Percentiles rank a stretch among this genome's conserved stretches.
Evolutionary conservation across 176 grass and related monocot species (phyloP).

Genomic region (Eremochloa ophiuroides): DNA sequence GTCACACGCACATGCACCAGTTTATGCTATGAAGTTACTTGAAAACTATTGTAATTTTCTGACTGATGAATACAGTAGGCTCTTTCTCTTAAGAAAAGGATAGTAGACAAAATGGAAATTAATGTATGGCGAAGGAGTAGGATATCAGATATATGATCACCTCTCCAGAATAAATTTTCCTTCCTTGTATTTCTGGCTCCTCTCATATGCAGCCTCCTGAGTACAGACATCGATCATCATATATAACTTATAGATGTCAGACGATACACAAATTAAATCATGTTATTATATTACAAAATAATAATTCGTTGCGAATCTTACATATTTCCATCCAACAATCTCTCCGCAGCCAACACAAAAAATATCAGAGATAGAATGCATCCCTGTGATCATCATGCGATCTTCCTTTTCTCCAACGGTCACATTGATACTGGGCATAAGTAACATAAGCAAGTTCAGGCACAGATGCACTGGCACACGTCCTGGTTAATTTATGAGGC

Average conservation of each 20-base stretch:
- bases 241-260: slow-evolving; percentile 13
- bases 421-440: slow-evolving; percentile 69
- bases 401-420: slow-evolving; percentile 69
- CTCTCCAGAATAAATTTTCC: slow-evolving; percentile 87
- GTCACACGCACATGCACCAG: background rate
- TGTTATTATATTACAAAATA: background rate
- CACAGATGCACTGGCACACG: slow-evolving; percentile 1
- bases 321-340: slow-evolving; percentile 99
- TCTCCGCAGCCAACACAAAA: slow-evolving; percentile 82
- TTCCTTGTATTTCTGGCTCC: slow-evolving; percentile 84
- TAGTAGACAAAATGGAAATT: background rate
- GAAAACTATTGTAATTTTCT: background rate
- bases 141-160: slow-evolving; percentile 30
- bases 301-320: slow-evolving; percentile 40
- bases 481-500: background rate
- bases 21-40: background rate
- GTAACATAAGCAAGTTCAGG: background rate
- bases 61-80: background rate
- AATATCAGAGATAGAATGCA: slow-evolving; percentile 79
- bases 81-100: background rate
- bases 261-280: background rate
- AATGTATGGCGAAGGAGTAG: background rate
- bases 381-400: slow-evolving; percentile 63
- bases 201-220: slow-evolving; percentile 64
- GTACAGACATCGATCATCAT: background rate